Evolutionary conservation across 441 rosid genomes (phyloP).

Genomic region (Pelargonium citronellum): DNA sequence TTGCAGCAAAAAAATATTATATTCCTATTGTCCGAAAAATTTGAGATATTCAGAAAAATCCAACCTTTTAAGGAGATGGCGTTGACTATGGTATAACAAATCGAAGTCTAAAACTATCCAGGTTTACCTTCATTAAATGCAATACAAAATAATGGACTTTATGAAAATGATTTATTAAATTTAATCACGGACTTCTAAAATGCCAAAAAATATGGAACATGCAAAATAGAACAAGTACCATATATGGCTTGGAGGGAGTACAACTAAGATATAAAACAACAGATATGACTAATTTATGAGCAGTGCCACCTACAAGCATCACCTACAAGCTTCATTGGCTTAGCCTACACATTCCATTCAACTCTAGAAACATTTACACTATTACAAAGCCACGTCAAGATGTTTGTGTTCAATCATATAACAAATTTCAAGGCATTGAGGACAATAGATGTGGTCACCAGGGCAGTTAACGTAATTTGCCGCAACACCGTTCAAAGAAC

Average conservation of each 20-base stretch:
- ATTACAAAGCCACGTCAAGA: neutral
- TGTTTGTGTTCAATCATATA: neutral
- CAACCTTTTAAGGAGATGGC: neutral
- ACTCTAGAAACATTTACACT: no score
- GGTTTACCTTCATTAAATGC: neutral
- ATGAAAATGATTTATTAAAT: neutral
- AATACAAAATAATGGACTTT: neutral
- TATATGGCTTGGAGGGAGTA: neutral
- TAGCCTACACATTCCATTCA: no score
- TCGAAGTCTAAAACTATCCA: neutral
- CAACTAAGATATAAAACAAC: neutral
- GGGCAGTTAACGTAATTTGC: neutral
- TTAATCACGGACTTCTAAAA: neutral
- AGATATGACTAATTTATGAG: no score
- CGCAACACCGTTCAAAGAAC: neutral
- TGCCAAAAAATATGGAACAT: neutral
- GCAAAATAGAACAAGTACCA: neutral
- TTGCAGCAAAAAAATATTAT: neutral
- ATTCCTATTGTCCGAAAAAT: neutral
- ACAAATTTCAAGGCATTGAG: neutral
- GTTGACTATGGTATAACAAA: neutral
- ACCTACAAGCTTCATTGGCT: no score
- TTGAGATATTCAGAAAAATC: neutral
- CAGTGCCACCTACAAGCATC: no score
- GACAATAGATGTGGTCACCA: neutral